Conservation (phyloP, 257 asterid genomes). For the Primulina tabacum region DNA sequence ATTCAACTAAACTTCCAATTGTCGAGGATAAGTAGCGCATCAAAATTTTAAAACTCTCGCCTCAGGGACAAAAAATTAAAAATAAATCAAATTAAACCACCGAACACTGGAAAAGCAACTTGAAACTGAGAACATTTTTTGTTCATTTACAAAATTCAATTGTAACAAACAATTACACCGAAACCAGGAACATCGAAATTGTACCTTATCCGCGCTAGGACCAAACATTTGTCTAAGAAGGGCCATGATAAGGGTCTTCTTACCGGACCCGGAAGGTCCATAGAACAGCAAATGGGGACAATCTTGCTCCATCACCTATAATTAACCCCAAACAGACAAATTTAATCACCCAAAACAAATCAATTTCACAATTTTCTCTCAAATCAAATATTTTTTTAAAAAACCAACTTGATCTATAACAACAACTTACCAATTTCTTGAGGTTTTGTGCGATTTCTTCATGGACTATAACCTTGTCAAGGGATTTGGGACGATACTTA, state of each 20-base stretch:
- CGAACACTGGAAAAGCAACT: slow-evolving; percentile 15
- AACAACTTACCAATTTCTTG: slow-evolving; percentile 64
- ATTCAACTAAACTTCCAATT: slow-evolving; percentile 5
- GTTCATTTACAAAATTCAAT: slow-evolving; percentile 1
- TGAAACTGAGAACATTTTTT: background rate
- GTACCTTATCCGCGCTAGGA: slow-evolving; percentile 86
- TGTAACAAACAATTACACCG: background rate
- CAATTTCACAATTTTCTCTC: slow-evolving; percentile 4
- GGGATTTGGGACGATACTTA: slow-evolving; percentile 92
- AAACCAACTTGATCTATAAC: background rate
- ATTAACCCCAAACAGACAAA: slow-evolving; percentile 11
- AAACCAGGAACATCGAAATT: background rate
- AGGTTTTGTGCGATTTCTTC: slow-evolving; percentile 85
- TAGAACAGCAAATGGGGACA: slow-evolving; percentile 93
- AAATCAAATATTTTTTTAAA: background rate
- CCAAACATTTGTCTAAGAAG: slow-evolving; percentile 93
- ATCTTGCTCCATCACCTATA: slow-evolving; percentile 85
- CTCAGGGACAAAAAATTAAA: background rate
- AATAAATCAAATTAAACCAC: slow-evolving; percentile 6
- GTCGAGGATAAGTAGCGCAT: background rate
- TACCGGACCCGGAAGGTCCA: slow-evolving; percentile 96
- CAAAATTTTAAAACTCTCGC: background rate
- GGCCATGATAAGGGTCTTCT: slow-evolving; percentile 97
- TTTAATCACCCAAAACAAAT: background rate
- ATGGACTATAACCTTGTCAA: slow-evolving; percentile 78